phyloP scores from a whole-genome alignment of 164 flowering plant genomes.

The Magnolia changhungtana region DNA sequence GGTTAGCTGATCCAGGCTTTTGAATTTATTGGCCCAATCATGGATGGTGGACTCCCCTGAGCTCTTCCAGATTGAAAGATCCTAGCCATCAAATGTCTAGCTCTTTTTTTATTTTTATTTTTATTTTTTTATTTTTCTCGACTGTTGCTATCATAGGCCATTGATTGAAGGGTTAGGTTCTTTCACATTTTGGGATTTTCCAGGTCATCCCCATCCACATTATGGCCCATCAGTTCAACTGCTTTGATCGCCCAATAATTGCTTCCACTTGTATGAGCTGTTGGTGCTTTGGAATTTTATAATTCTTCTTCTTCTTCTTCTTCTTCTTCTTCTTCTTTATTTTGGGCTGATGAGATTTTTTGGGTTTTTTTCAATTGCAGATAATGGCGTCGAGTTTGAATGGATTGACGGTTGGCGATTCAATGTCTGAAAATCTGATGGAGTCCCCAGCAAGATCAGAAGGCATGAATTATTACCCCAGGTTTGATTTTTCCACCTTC shows the following conservation, averaged over 20 bases:
- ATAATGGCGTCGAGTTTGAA: constrained; percentile 96
- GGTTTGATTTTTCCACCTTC: constrained; percentile 23
- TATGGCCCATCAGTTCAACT: not conserved
- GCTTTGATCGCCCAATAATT: not conserved
- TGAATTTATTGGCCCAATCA: not conserved
- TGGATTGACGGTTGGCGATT: constrained; percentile 83
- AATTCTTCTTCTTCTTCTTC: no score
- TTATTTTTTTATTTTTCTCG: not conserved
- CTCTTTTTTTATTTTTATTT: no score
- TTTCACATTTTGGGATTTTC: no score
- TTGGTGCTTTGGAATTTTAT: not conserved
- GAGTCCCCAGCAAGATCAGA: constrained; percentile 83
- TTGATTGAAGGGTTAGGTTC: not conserved
- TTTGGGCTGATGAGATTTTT: not conserved
- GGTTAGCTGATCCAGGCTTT: not conserved
- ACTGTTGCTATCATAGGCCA: not conserved
- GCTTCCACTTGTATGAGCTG: not conserved
- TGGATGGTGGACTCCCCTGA: not conserved
- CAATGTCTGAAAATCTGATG: constrained; percentile 61
- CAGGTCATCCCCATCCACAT: not conserved
- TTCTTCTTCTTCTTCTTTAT: not conserved
- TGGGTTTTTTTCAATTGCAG: constrained; percentile 30
- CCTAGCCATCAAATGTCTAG: not conserved
- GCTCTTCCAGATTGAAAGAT: no score
- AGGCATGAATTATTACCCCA: constrained; percentile 41